Evolutionary conservation across 345 rosid species (phyloP).

Genomic region (Eucalyptus rudis): DNA sequence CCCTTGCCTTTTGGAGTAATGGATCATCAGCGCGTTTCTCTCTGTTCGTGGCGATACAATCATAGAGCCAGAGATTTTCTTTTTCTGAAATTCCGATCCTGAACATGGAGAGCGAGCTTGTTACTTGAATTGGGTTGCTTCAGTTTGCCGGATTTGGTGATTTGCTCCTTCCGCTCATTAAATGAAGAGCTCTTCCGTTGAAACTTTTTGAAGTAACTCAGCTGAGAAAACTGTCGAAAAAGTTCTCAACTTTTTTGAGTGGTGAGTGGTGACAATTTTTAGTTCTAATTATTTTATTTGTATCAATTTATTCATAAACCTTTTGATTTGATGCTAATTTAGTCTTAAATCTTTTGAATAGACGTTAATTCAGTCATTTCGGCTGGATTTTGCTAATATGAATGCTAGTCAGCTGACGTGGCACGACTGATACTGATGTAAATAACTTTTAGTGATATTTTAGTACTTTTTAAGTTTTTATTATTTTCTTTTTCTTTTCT

Average conservation of each 20-base stretch:
- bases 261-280: too few species aligned
- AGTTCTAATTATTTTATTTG: accelerated
- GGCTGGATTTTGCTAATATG: too few species aligned
- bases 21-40: not conserved
- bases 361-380: accelerated
- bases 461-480: too few species aligned
- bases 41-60: not conserved
- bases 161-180: not conserved
- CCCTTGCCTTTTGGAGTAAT: not conserved
- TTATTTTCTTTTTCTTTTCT: too few species aligned
- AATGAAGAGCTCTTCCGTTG: too few species aligned
- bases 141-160: not conserved
- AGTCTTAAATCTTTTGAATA: too few species aligned
- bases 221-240: too few species aligned
- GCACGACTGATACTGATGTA: accelerated
- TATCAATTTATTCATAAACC: accelerated
- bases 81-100: not conserved
- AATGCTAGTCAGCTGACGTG: too few species aligned
- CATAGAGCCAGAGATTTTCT: not conserved
- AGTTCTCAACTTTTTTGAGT: too few species aligned
- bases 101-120: not conserved
- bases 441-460: too few species aligned
- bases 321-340: accelerated
- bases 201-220: too few species aligned
- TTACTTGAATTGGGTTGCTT: not conserved